A percentile compares a stretch with the other conserved stretches of the same genome.
Evolutionary conservation across 1,284 basidiomycete genomes (phyloP).

Genomic region (Meira nashicola): DNA sequence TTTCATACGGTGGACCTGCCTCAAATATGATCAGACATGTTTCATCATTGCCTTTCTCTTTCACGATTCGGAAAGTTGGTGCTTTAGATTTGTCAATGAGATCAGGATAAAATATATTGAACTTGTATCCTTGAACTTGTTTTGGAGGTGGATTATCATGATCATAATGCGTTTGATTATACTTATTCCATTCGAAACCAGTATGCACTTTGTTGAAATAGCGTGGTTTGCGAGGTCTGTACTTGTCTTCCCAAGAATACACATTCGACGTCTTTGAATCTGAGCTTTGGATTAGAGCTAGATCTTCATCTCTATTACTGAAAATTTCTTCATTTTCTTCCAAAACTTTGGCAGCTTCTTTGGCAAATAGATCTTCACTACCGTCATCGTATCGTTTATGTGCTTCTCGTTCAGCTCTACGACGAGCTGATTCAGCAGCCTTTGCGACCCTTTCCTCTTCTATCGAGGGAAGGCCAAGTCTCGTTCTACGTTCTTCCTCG

Average conservation of each 20-base stretch:
- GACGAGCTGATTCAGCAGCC: constrained; percentile 64
- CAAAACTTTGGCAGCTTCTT: constrained; percentile 63
- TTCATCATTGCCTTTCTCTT: constrained; percentile 76
- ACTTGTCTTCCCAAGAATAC: constrained; percentile 99
- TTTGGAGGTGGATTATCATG: constrained; percentile 51
- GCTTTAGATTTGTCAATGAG: constrained; percentile 94
- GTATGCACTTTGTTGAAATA: constrained; percentile 99
- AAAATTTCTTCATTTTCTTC: constrained; percentile 93
- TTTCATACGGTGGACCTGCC: constrained; percentile 96
- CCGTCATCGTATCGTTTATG: background rate
- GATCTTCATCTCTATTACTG: constrained; percentile 74
- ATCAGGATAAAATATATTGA: constrained; percentile 86
- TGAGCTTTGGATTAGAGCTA: constrained; percentile 52
- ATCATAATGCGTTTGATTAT: constrained; percentile 53
- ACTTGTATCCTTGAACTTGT: constrained; percentile 75
- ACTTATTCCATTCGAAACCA: constrained; percentile 99
- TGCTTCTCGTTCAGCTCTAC: constrained; percentile 62
- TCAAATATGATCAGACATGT: constrained; percentile 89
- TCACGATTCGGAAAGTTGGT: constrained; percentile 78
- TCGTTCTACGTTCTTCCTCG: constrained; percentile 84
- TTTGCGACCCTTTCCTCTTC: constrained; percentile 58
- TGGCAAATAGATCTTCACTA: constrained; percentile 26
- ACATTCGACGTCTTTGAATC: background rate
- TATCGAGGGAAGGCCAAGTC: constrained; percentile 52
- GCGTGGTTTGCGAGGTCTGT: constrained; percentile 92